phyloP scores from a whole-genome alignment of 202 grass and related monocot genomes.

The Digitaria exilis region DNA sequence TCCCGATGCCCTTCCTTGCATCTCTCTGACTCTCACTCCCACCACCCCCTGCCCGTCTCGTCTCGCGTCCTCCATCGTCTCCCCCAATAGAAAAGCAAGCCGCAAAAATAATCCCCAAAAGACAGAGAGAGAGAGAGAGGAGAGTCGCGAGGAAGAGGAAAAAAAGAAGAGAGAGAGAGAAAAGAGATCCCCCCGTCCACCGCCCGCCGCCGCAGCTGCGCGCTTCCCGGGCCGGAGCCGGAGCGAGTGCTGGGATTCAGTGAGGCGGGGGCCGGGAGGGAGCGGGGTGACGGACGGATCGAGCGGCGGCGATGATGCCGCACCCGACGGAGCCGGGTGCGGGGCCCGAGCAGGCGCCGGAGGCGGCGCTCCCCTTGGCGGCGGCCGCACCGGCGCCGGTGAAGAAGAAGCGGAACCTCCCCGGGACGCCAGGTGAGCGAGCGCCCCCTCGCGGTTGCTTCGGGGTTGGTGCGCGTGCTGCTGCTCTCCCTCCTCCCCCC shows the following conservation, averaged over 20 bases:
- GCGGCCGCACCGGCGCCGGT: not conserved
- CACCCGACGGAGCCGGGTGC: conserved; percentile 26
- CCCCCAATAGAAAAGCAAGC: conserved; percentile 40
- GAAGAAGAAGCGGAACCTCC: conserved; percentile 68
- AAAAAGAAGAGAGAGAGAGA: not conserved
- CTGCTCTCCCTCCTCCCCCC: not conserved
- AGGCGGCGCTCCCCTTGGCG: not conserved
- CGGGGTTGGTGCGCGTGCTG: not conserved
- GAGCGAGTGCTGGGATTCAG: conserved; percentile 9
- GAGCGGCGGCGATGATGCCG: conserved; percentile 23
- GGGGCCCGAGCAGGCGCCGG: not conserved
- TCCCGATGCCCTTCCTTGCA: not conserved
- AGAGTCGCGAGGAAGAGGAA: not conserved
- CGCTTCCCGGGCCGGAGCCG: not conserved
- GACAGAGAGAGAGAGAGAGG: not conserved
- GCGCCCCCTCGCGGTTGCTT: not conserved
- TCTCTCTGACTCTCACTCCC: conserved; percentile 12
- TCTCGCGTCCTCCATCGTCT: not conserved
- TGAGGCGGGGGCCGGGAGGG: not conserved
- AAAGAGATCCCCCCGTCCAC: conserved; percentile 37
- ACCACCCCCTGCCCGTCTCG: not conserved
- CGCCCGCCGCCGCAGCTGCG: conserved; percentile 15
- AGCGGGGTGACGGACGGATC: conserved; percentile 8
- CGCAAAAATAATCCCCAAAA: conserved; percentile 22
- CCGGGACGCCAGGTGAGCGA: conserved; percentile 55